Conservation (phyloP, 176 grass and related monocot species). For the Tuctoria greenei region DNA sequence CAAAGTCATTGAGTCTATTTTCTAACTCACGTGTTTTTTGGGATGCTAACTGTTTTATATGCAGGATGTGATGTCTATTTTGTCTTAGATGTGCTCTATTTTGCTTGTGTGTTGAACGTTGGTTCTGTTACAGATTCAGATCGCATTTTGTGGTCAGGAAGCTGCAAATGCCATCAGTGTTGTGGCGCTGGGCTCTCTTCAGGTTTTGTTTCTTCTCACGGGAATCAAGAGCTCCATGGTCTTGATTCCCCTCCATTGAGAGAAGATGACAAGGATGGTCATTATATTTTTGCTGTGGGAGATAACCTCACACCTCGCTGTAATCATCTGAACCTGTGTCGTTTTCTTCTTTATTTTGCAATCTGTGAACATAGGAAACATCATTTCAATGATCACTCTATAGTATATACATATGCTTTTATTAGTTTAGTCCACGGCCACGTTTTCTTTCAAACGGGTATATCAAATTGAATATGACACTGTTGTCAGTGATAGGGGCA, state of each 20-base stretch:
- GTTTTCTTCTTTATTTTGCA: background rate
- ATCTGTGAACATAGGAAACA: too few species aligned
- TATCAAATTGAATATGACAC: too few species aligned
- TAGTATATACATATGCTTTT: too few species aligned
- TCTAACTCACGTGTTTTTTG: too few species aligned
- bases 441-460: too few species aligned
- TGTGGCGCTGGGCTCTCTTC: slow-evolving; percentile 45
- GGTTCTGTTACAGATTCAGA: slow-evolving; percentile 55
- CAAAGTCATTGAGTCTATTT: background rate
- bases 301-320: slow-evolving; percentile 91
- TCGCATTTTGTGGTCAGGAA: slow-evolving; percentile 75
- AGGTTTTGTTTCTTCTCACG: slow-evolving; percentile 43
- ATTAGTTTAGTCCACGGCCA: too few species aligned
- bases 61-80: background rate
- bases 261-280: slow-evolving; percentile 92
- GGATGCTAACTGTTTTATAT: background rate
- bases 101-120: background rate
- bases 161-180: slow-evolving; percentile 54
- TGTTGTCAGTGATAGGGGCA: too few species aligned
- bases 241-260: slow-evolving; percentile 69
- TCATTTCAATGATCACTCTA: too few species aligned
- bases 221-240: slow-evolving; percentile 38
- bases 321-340: slow-evolving; percentile 41
- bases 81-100: background rate
- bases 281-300: slow-evolving; percentile 90